Base-by-base conservation (phyloP, 257 asterid genomes). In the Agastache rugosa region DNA sequence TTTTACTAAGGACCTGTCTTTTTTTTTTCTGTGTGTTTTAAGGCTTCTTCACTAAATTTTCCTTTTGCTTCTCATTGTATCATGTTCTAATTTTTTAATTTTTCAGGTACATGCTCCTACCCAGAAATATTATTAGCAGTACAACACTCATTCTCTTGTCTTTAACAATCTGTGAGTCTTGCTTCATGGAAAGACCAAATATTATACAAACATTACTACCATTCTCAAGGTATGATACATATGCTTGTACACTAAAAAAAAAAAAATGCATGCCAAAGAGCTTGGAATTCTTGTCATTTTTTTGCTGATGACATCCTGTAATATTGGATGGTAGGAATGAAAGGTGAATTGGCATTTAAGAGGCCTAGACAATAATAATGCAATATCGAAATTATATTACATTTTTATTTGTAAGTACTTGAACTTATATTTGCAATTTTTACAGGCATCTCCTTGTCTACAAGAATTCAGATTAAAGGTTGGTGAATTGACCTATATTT, bases 141-240 rank as follows among this genome's bases (percentile, higher is more conserved):
- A 61, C 74, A 73, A 79, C 45, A 27, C 65, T 8, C 67, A 67
- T 76, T 66, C 84, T 75, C 86, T 81, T 41, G 83, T 90, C 75
- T 92, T 92, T 72, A 81, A 76, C 78, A 80, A 76, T 77, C 64
- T 84, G 63, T 96, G 96, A 42, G 60, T 90, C 86, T 75, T 88
- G 90, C 87, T 92, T 66, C 95, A 85, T 73, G 97, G 96, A 41
- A 87, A 87, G 79, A 76, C 85, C 81, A 85, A 78, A 73, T 80
- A 79, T 75, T 78, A 86, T 79, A 71, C 80, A 59, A 80, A 81
- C 63, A 86, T 92, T 74, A 83, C 86, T 74, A 83, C 87, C 74
- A 75, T 88, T 67, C 56, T 90, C 81, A 83, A 88, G 97, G 97
- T 92, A 79, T 72, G 54, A 12, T 69, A 19, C 64, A 11, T 66